A percentile compares a stretch with the other conserved stretches of the same genome.
These are phyloP conservation scores for Kwoniella sp. DNA, from an alignment of 768 basidiomycete species.

Conservation along the genomic window DNA sequence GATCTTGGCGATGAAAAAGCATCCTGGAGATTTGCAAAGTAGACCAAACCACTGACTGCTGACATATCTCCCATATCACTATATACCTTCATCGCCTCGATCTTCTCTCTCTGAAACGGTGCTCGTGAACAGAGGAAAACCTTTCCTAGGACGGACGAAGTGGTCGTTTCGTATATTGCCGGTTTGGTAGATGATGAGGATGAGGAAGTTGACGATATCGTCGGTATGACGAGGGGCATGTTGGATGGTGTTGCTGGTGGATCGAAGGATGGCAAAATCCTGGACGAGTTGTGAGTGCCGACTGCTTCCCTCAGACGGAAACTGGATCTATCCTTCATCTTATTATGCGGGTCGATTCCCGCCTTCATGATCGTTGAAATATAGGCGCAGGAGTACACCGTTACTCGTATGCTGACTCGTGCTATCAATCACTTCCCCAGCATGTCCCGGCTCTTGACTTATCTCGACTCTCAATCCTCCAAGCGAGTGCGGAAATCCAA, in stretches of 20 bases:
- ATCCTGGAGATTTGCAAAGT: no score
- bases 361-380: no score
- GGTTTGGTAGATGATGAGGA: conserved; percentile 57
- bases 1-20: no score
- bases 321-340: no score
- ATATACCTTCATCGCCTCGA: not conserved
- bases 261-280: conserved; percentile 26
- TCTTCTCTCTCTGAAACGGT: not conserved
- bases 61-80: no score
- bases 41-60: no score
- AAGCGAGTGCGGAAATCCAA: conserved; percentile 39
- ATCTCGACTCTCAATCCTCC: conserved; percentile 52
- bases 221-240: conserved; percentile 56
- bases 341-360: no score
- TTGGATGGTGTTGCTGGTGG: conserved; percentile 42
- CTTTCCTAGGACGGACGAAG: conserved; percentile 56
- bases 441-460: conserved; percentile 50
- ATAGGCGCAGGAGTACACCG: no score
- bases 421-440: conserved; percentile 22
- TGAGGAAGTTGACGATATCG: conserved; percentile 56
- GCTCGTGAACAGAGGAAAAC: conserved; percentile 48
- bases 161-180: conserved; percentile 56
- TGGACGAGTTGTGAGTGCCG: conserved; percentile 54
- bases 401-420: no score
- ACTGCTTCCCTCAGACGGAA: no score